Percentiles rank a stretch among this genome's conserved stretches.
Conservation (phyloP, 192 early-diverging fungal species). For the Coemansia sp. region DNA sequence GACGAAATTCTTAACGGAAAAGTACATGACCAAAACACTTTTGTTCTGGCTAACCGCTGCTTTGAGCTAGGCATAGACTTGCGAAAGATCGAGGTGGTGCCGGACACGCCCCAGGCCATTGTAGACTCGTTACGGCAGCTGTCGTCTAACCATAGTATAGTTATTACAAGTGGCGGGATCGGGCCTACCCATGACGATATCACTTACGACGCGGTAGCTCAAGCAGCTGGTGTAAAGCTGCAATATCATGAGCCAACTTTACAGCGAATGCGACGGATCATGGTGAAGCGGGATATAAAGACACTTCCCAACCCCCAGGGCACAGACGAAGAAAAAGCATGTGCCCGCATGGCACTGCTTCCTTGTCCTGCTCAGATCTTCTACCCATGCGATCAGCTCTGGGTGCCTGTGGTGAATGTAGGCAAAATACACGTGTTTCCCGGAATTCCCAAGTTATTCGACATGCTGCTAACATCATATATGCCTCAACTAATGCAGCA, state of each 20-base stretch:
- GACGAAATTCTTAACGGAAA: conserved; percentile 76
- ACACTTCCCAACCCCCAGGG: conserved; percentile 36
- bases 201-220: conserved; percentile 62
- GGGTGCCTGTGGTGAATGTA: conserved; percentile 71
- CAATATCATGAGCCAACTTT: conserved; percentile 57
- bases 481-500: conserved; percentile 18
- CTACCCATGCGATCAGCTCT: conserved; percentile 54
- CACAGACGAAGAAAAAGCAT: conserved; percentile 27
- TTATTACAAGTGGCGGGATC: conserved; percentile 75
- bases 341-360: conserved; percentile 68
- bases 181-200: conserved; percentile 71
- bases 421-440: conserved; percentile 67
- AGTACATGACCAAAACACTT: conserved; percentile 63
- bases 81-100: conserved; percentile 56
- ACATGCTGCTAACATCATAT: conserved; percentile 23
- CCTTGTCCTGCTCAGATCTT: conserved; percentile 44
- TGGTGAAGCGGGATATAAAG: conserved; percentile 1
- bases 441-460: conserved; percentile 66
- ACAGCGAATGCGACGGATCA: conserved; percentile 53
- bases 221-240: conserved; percentile 57
- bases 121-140: conserved; percentile 52
- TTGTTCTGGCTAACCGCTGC: conserved; percentile 57
- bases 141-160: conserved; percentile 53
- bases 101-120: conserved; percentile 40
- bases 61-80: conserved; percentile 63